phyloP scores from a whole-genome alignment of 1,284 basidiomycete species.

The Marasmius fiardii region DNA sequence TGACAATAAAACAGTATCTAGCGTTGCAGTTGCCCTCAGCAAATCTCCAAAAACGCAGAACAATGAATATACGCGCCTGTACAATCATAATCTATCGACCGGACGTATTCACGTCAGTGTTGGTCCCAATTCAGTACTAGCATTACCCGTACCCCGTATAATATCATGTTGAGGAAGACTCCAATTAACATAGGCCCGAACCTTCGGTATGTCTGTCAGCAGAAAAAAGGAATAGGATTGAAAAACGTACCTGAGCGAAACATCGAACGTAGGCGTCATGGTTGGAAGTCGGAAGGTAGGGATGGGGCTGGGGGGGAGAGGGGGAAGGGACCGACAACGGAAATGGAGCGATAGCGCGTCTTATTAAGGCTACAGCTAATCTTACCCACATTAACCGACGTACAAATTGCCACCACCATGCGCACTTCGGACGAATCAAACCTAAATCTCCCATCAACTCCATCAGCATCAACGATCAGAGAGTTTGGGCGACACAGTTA shows the following conservation, averaged over 20 bases:
- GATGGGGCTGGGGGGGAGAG: not conserved
- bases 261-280: not conserved
- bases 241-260: not conserved
- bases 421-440: too few relatives aligned
- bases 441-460: too few relatives aligned
- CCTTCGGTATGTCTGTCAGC: constrained; percentile 18
- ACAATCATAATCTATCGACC: constrained; percentile 29
- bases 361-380: too few relatives aligned
- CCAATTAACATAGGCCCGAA: constrained; percentile 45
- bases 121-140: not conserved
- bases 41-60: constrained; percentile 2
- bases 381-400: too few relatives aligned
- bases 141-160: constrained; percentile 38
- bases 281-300: not conserved
- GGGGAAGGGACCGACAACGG: not conserved
- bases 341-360: not conserved
- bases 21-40: not conserved
- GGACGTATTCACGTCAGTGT: not conserved
- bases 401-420: too few relatives aligned
- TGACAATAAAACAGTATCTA: constrained; percentile 33
- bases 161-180: constrained; percentile 40
- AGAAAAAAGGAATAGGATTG: not conserved
- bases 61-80: constrained; percentile 26
- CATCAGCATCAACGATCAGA: too few relatives aligned
- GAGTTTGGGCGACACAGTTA: too few relatives aligned